phyloP scores from a whole-genome alignment of 2,329 filamentous ascomycete genomes.

The Chaetomium strumarium region DNA sequence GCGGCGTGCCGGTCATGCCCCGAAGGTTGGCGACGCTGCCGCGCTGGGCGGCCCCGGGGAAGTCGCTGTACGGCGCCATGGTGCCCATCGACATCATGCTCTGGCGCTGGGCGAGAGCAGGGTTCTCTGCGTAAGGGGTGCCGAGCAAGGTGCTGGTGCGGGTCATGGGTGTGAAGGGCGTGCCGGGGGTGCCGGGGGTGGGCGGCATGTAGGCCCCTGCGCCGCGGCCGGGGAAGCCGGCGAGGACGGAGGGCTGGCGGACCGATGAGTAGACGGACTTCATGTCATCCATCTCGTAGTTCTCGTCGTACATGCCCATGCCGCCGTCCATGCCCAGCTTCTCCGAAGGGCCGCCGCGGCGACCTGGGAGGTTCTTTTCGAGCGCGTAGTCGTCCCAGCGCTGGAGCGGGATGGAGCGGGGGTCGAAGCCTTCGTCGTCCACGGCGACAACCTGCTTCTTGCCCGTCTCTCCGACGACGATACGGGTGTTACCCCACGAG shows the following conservation, averaged over 20 bases:
- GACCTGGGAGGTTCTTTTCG: constrained; percentile 81
- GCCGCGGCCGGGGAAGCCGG: constrained; percentile 66
- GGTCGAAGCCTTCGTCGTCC: constrained; percentile 97
- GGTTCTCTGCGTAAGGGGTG: constrained; percentile 44
- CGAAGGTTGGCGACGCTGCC: constrained; percentile 59
- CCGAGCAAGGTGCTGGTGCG: constrained; percentile 39
- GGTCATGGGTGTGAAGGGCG: constrained; percentile 53
- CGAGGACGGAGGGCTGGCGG: constrained; percentile 79
- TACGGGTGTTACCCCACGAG: constrained; percentile 97
- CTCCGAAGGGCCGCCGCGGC: constrained; percentile 66
- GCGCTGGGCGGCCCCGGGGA: constrained; percentile 31
- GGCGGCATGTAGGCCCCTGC: constrained; percentile 74
- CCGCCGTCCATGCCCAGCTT: constrained; percentile 60
- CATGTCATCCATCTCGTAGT: constrained; percentile 97
- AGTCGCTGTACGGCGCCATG: constrained; percentile 52
- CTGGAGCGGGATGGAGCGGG: constrained; percentile 86
- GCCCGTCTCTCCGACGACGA: constrained; percentile 89
- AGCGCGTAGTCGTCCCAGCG: constrained; percentile 95
- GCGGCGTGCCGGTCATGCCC: constrained; percentile 43
- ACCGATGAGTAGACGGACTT: constrained; percentile 93
- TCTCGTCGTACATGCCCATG: constrained; percentile 63
- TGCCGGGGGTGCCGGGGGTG: constrained; percentile 66
- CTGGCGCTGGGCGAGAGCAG: constrained; percentile 55
- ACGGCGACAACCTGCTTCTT: constrained; percentile 80
- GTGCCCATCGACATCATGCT: constrained; percentile 63